Evolutionary conservation across 225 moss, liverwort and hornwort species (phyloP), one percentile per base, ranked within the genome.

Genomic region (Polytrichum formosum): DNA sequence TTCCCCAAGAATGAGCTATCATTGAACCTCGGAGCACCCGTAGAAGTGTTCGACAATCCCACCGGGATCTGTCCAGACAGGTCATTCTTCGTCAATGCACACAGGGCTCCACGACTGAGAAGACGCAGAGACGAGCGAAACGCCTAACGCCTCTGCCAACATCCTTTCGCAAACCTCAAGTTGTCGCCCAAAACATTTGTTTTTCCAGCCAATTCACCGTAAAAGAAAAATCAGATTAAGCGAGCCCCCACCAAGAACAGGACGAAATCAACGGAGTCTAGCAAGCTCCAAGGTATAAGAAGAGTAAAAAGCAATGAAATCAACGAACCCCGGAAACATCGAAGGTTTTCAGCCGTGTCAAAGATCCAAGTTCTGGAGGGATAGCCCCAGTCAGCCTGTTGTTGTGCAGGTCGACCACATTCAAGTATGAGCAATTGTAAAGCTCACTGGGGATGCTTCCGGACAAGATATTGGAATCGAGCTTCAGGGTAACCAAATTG

Each of bases 11-110:
- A 97, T 1, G 93, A 84, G 29, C 88, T 84, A 1, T 35, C 72
- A 21, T 93, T 93, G 86, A 97, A 97, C 22, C 96, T 81, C 18
- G 90, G 82, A 6, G 68, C 66, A 0, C 93, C 96, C 16, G 81
- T 73, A 1, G 90, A 81, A 64, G 76, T 87, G 74, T 93, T 95
- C 18, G 90, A 76, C 13, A 95, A 83, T 21, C 79, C 75, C 0
- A 76, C n/a, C 0, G 92, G 95, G 29, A 95, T 88, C 0, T 80
- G 78, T 5, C 95, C 95, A 18, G 80, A 70, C 5, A 95, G 86
- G 5, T 90, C 9, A 35, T 9, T 35, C 35, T 9, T 9, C 35
- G 9, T 9, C 9, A 29, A 35, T 33, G 33, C 2, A 33, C 33
- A 33, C 1, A 33, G 33, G 6, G 33, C 33, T 33, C 33, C 33